Base-by-base conservation (phyloP, 2,329 filamentous ascomycete species). In the Dactylonectria estremocensis region DNA sequence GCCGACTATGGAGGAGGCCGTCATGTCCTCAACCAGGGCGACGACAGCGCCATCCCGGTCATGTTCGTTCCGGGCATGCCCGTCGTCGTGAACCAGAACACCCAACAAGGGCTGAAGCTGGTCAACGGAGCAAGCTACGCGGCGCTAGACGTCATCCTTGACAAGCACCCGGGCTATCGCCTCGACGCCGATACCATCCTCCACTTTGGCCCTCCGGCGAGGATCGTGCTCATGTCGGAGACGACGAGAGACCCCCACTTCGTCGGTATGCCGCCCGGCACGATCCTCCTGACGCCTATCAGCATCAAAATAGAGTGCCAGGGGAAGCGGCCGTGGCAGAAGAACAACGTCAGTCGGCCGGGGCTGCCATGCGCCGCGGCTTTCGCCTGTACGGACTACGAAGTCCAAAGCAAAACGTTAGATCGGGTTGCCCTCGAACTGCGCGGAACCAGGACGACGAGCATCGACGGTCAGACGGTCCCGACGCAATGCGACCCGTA, bases 331-430 rank as follows among this genome's bases (percentile, higher is more conserved):
- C 59, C 37, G n/a, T 61, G 49, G 59, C 59, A 61, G 49, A 16
- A 54, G 35, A n/a, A 61, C n/a, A n/a, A 48, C 7, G 49, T 61
- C 35, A 33, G 11, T 11, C 59, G 59, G 10, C 40, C 18, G 35
- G 59, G 59, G 5, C 20, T 54, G 10, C 59, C 59, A 20, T 61
- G 49, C n/a, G 16, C 49, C 2, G 20, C 49, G 33, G 35, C 49
- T 9, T 61, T 61, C n/a, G 49, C 45, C n/a, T 60, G 45, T n/a
- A 60, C 31, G 14, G 59, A 62, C 40, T 62, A 55, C 50, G 55
- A 62, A 10, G 43, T 58, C 7, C 55, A 58, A 14, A 11, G 43
- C 13, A 28, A n/a, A 14, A 49, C 55, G 16, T 22, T 58, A 6
- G 24, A 20, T 5, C 55, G 43, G 1, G 55, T 58, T 3, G 55